phyloP scores from a whole-genome alignment of 2,329 filamentous ascomycete genomes.

The Zymoseptoria tritici region DNA sequence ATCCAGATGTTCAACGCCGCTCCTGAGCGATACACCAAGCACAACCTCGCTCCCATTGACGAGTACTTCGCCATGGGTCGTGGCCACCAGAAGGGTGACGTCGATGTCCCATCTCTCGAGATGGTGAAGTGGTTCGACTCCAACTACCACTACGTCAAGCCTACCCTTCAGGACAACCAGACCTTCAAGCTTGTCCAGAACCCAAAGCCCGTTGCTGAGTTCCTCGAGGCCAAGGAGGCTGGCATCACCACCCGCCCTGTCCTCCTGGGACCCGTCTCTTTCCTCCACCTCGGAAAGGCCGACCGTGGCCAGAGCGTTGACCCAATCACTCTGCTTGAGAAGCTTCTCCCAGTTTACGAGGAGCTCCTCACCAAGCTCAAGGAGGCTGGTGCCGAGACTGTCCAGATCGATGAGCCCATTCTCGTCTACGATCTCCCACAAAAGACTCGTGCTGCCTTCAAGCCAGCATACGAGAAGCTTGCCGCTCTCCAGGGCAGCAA shows the following conservation, averaged over 20 bases:
- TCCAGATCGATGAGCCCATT: constrained; percentile 97
- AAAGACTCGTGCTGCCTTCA: constrained; percentile 94
- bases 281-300: constrained; percentile 95
- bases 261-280: constrained; percentile 90
- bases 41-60: constrained; percentile 80
- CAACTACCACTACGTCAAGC: constrained; percentile 99
- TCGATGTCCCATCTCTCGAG: constrained; percentile 81
- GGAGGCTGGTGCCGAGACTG: constrained; percentile 87
- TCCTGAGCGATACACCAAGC: constrained; percentile 87
- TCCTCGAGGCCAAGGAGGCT: constrained; percentile 95
- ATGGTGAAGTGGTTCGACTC: constrained; percentile 99
- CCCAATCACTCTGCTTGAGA: constrained; percentile 87
- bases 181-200: constrained; percentile 79
- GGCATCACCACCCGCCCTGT: constrained; percentile 90
- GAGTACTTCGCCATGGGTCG: constrained; percentile 99
- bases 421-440: constrained; percentile 88
- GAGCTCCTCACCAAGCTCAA: constrained; percentile 91
- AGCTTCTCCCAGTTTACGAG: constrained; percentile 89
- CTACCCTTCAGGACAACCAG: constrained; percentile 94
- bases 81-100: constrained; percentile 89
- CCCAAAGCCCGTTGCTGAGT: constrained; percentile 92
- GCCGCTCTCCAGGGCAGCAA: constrained; percentile 60
- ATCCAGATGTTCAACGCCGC: constrained; percentile 95
- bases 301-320: constrained; percentile 90
- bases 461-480: constrained; percentile 92